These are phyloP conservation scores for Iberis amara DNA, from an alignment of 441 rosid genomes.

Conservation along the genomic window DNA sequence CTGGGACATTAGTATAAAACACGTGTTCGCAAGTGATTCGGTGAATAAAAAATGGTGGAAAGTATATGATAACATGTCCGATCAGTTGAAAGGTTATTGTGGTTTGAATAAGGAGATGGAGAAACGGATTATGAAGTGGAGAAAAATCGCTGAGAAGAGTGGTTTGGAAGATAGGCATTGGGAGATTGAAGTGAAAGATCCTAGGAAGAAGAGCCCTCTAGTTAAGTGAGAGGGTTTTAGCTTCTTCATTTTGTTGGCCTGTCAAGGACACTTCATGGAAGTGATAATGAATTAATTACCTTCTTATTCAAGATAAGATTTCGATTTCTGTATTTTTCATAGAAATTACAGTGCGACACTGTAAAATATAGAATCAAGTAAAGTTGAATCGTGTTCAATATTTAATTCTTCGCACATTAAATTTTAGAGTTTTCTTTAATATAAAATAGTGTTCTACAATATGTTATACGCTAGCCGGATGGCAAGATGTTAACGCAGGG, in stretches of 20 bases:
- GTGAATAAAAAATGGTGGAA: constrained; percentile 61
- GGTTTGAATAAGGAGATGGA: constrained; percentile 35
- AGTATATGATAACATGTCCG: constrained; percentile 51
- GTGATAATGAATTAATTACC: not conserved
- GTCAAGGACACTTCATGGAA: not conserved
- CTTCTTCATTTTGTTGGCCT: not conserved
- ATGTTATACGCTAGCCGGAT: too few species aligned
- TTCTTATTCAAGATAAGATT: too few species aligned
- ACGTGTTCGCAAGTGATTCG: constrained; percentile 46
- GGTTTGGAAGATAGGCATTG: constrained; percentile 46
- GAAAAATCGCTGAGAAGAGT: constrained; percentile 40
- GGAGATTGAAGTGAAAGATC: constrained; percentile 49
- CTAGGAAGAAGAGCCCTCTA: constrained; percentile 35
- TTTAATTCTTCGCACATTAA: too few species aligned
- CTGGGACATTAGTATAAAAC: constrained; percentile 45
- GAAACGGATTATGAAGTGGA: constrained; percentile 46
- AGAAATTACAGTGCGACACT: too few species aligned
- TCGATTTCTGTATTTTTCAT: too few species aligned
- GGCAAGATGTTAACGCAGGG: too few species aligned
- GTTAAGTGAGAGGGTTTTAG: constrained; percentile 21
- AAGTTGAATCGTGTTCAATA: too few species aligned
- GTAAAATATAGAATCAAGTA: too few species aligned
- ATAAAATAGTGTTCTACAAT: too few species aligned
- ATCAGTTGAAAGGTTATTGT: constrained; percentile 43
- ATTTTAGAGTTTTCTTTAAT: too few species aligned